A percentile compares a stretch with the other conserved stretches of the same genome.
These are phyloP conservation scores for Monosporascus sp. DNA, from an alignment of 2,329 filamentous ascomycete genomes.

Conservation along the genomic window DNA sequence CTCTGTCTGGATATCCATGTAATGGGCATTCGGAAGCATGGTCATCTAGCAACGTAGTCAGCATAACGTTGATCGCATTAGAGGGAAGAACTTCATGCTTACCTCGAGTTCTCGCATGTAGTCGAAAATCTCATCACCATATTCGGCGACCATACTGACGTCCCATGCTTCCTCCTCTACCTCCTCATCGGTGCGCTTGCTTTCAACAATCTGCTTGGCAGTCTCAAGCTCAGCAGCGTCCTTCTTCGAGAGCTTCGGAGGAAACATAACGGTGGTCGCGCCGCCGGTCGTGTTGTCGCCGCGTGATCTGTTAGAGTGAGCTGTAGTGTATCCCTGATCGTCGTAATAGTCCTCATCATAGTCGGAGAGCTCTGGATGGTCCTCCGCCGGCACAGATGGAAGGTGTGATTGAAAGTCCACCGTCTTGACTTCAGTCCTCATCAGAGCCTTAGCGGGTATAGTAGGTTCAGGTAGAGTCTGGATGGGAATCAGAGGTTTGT, in stretches of 20 bases:
- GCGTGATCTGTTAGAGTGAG: slow-evolving; percentile 69
- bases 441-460: background rate
- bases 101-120: slow-evolving; percentile 91
- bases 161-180: slow-evolving; percentile 88
- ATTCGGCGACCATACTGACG: slow-evolving; percentile 96
- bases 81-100: slow-evolving; percentile 21
- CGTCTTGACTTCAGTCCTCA: slow-evolving; percentile 2
- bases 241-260: slow-evolving; percentile 66
- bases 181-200: slow-evolving; percentile 63
- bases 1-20: slow-evolving; percentile 97
- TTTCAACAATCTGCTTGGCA: slow-evolving; percentile 60
- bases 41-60: slow-evolving; percentile 47
- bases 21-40: slow-evolving; percentile 83
- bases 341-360: slow-evolving; percentile 61
- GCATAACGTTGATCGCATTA: slow-evolving; percentile 2
- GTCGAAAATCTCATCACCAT: slow-evolving; percentile 89
- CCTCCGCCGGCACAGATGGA: slow-evolving; percentile 26
- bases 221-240: slow-evolving; percentile 67
- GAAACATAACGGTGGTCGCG: slow-evolving; percentile 53
- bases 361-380: slow-evolving; percentile 40
- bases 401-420: slow-evolving; percentile 2
- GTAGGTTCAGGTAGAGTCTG: slow-evolving; percentile 6
- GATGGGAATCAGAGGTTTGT: slow-evolving; percentile 4
- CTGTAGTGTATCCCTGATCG: slow-evolving; percentile 70
- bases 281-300: slow-evolving; percentile 54